Base-by-base conservation (phyloP, 1,284 basidiomycete genomes). In the Cryptococcus floricola region DNA sequence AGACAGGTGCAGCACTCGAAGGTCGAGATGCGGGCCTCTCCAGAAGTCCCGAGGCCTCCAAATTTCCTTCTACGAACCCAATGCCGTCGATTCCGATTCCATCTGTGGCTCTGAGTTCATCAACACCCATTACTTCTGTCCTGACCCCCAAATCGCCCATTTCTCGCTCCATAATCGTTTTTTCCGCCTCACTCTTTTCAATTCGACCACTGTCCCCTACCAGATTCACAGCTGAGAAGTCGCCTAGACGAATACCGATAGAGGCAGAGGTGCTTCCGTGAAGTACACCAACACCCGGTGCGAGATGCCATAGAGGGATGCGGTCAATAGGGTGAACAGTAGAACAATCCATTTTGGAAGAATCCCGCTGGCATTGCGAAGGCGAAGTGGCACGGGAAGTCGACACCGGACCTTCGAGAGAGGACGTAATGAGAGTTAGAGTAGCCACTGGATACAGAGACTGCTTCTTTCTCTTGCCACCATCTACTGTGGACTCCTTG, bases 301-400 rank as follows among this genome's bases (percentile, higher is more conserved):
- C 68, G 4, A 72, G 51, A 16, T 65, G 58, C 70, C 70, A 72
- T 12, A 71, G 52, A 0, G 70, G 70, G n/a, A 69, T 65, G 3
- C 69, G 53, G 34, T 64, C 63, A 18, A 59, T 48, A 3, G 56
- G 52, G 4, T 48, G 52, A 14, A 31, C 41, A 1, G 41, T 37
- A 31, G 50, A 39, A 10, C 10, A 12, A 13, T 12, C 9, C 10
- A 16, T 50, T 19, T 12, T 23, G 13, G 34, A 39, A 7, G 5
- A 4, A 8, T 9, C 4, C 14, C n/a, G 18, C 14, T 10, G 45
- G 45, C 18, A 28, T 6, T 18, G 18, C 8, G 18, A 23, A 19
- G 45, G 45, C 3, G 23, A 18, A 13, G 19, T n/a, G 23, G 18
- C 12, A 12, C 39, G 16, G 19, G 39, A 46, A n/a, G 5, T 14